These are phyloP conservation scores for Skeletonema menzelii DNA, from an alignment of 108 stramenopile species.

Conservation along the genomic window DNA sequence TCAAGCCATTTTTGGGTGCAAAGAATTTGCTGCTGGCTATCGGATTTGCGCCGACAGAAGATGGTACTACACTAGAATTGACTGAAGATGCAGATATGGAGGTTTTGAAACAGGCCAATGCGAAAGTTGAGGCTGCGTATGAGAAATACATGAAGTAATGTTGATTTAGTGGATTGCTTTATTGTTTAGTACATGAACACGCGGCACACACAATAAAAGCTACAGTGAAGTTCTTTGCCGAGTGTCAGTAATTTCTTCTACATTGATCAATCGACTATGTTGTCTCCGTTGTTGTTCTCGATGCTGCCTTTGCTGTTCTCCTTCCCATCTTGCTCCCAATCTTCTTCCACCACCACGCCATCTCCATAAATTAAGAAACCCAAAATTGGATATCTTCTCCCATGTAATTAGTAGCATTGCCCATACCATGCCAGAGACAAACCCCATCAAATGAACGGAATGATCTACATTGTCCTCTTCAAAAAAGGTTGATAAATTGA, in stretches of 20 bases:
- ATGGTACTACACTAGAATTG: constrained; percentile 47
- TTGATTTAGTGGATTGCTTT: neutral
- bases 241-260: neutral
- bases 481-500: constrained; percentile 13
- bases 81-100: constrained; percentile 59
- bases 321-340: constrained; percentile 31
- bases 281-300: constrained; percentile 15
- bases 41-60: constrained; percentile 74
- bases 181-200: constrained; percentile 14
- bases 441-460: constrained; percentile 29
- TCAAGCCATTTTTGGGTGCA: constrained; percentile 85
- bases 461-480: constrained; percentile 37
- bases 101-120: constrained; percentile 69
- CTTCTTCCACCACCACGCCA: constrained; percentile 31
- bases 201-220: too few relatives aligned
- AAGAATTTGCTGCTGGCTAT: constrained; percentile 75
- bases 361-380: neutral
- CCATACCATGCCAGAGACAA: constrained; percentile 18
- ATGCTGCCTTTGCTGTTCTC: constrained; percentile 2
- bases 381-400: constrained; percentile 8
- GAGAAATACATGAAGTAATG: constrained; percentile 49
- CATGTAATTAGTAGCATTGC: constrained; percentile 6
- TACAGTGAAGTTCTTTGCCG: neutral
- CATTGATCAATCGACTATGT: constrained; percentile 14
- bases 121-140: constrained; percentile 70